phyloP scores from a whole-genome alignment of 2,329 filamentous ascomycete genomes.

The Alternaria gansuensis region DNA sequence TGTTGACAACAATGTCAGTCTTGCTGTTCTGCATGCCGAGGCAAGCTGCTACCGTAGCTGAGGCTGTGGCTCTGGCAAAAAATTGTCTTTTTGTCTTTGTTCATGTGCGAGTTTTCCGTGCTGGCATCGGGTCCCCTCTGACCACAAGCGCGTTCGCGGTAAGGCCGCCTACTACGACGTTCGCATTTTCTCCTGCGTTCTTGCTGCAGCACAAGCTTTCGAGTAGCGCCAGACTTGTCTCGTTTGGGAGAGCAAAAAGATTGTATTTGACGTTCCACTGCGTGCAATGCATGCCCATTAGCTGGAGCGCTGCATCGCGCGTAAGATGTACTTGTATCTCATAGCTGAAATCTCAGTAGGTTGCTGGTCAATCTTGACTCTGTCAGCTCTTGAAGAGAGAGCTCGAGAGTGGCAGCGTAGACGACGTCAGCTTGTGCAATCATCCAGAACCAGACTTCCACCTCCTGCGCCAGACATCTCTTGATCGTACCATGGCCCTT shows the following conservation, averaged over 20 bases:
- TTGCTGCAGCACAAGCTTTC: not conserved
- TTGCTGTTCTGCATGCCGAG: not conserved
- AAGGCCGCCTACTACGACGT: not conserved
- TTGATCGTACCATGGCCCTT: not conserved
- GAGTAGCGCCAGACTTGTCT: not conserved
- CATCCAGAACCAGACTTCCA: not conserved
- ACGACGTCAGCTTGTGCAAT: not conserved
- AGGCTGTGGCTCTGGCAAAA: not conserved
- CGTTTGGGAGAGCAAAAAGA: not conserved
- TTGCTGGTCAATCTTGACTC: not conserved
- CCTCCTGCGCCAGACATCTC: too few species aligned
- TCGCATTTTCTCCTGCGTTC: not conserved
- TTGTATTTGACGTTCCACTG: not conserved
- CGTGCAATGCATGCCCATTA: not conserved
- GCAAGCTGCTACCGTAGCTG: too few species aligned
- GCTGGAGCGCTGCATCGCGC: not conserved
- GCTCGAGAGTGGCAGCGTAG: not conserved
- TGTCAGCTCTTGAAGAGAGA: not conserved
- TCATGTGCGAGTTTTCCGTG: not conserved
- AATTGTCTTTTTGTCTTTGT: not conserved
- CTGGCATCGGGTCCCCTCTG: slow-evolving; percentile 3
- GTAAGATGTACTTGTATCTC: not conserved
- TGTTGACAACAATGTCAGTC: not conserved
- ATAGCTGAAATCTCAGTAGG: not conserved
- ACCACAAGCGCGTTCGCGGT: not conserved